Evolutionary conservation across 768 basidiomycete species (phyloP).

Genomic region (Panus rudis): DNA sequence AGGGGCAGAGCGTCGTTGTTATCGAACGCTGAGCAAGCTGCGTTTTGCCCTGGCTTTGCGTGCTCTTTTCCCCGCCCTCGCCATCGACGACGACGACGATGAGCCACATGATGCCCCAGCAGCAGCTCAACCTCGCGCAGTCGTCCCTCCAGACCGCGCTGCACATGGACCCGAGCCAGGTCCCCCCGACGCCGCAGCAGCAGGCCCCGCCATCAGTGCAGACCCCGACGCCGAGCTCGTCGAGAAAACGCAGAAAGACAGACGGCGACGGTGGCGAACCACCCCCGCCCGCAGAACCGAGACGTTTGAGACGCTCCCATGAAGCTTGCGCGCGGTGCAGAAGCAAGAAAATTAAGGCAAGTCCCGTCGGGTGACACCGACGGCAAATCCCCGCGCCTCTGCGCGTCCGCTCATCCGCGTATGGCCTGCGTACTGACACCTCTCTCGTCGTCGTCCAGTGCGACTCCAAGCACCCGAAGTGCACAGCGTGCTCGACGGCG

Average conservation of each 20-base stretch:
- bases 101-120: constrained; percentile 43
- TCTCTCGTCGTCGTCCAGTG: constrained; percentile 43
- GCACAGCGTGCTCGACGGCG: constrained; percentile 77
- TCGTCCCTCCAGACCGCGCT: constrained; percentile 50
- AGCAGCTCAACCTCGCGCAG: constrained; percentile 36
- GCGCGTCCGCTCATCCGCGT: too few relatives aligned
- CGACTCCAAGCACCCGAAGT: constrained; percentile 85
- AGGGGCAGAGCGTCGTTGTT: too few relatives aligned
- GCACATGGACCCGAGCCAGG: constrained; percentile 63
- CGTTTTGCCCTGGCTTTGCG: neutral
- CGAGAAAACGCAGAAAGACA: constrained; percentile 50
- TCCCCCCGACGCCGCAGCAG: constrained; percentile 36
- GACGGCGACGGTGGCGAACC: constrained; percentile 52
- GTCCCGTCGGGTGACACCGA: constrained; percentile 55
- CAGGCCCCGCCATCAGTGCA: constrained; percentile 27
- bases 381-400: constrained; percentile 69
- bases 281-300: constrained; percentile 56
- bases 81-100: constrained; percentile 20
- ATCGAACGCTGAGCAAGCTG: too few relatives aligned
- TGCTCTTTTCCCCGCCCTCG: neutral
- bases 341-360: constrained; percentile 90
- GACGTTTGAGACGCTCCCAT: constrained; percentile 80
- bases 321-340: constrained; percentile 91
- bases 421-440: too few relatives aligned
- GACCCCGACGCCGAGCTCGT: constrained; percentile 28